These are phyloP conservation scores for Naegleria fowleri DNA, from an alignment of 208 protist genomes.

Conservation along the genomic window DNA sequence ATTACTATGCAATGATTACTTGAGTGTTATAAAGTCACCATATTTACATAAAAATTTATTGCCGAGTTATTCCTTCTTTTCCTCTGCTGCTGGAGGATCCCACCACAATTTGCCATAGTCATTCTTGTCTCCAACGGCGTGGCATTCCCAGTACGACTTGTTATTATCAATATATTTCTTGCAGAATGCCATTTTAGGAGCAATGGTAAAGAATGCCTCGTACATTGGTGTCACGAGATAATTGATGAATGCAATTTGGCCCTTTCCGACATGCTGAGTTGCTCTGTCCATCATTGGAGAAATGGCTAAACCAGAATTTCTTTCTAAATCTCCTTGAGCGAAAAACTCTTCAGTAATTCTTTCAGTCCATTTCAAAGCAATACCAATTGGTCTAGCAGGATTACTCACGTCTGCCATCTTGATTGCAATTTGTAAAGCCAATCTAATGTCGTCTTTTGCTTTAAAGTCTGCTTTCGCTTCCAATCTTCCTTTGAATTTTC, in stretches of 20 bases:
- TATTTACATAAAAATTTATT: background rate
- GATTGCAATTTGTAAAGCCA: slow-evolving; percentile 73
- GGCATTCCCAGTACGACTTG: slow-evolving; percentile 8
- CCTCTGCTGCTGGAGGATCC: background rate
- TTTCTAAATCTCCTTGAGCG: slow-evolving; percentile 81
- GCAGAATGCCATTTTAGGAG: slow-evolving; percentile 27
- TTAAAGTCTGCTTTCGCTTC: slow-evolving; percentile 56
- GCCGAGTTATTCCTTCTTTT: background rate
- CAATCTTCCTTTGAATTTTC: slow-evolving; percentile 59
- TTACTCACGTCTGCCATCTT: slow-evolving; percentile 92
- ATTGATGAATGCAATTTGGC: slow-evolving; percentile 44
- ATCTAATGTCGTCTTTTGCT: slow-evolving; percentile 62
- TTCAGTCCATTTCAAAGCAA: slow-evolving; percentile 80
- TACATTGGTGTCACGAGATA: slow-evolving; percentile 42
- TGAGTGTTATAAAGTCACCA: too few species aligned
- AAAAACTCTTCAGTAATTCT: slow-evolving; percentile 86
- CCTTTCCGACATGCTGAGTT: slow-evolving; percentile 33
- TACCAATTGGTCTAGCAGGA: slow-evolving; percentile 65
- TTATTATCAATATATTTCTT: background rate
- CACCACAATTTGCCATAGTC: background rate
- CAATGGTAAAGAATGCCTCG: slow-evolving; percentile 28
- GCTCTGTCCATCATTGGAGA: slow-evolving; percentile 82
- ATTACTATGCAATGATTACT: too few species aligned
- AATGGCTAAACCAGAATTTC: slow-evolving; percentile 62
- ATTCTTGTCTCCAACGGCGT: background rate